These are phyloP conservation scores for Wickerhamia fluorescens DNA, from an alignment of 805 yeast genomes.

Conservation along the genomic window DNA sequence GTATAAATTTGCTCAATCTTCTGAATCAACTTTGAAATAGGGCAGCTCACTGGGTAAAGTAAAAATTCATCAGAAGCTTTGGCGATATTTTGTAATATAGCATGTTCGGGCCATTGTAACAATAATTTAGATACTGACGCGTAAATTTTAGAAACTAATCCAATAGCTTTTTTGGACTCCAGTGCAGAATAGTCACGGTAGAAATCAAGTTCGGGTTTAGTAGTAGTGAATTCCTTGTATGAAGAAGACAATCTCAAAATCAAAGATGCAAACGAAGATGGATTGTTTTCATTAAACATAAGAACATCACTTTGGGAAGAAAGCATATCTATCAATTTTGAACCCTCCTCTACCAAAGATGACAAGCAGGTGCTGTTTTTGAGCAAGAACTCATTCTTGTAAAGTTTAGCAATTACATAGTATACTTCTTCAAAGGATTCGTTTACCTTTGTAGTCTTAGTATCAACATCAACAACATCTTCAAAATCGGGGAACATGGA, in stretches of 20 bases:
- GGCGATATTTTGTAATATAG: constrained; percentile 64
- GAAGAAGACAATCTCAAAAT: constrained; percentile 13
- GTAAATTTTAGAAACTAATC: constrained; percentile 27
- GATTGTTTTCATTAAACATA: constrained; percentile 8
- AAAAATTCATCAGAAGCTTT: constrained; percentile 63
- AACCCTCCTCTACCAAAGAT: constrained; percentile 36
- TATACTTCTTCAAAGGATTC: constrained; percentile 39
- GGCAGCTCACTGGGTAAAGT: constrained; percentile 53
- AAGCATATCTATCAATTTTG: constrained; percentile 11
- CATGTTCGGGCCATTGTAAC: constrained; percentile 90
- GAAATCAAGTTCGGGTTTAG: constrained; percentile 35
- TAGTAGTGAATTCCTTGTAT: constrained; percentile 11
- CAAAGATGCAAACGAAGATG: constrained; percentile 16
- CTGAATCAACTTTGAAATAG: constrained; percentile 70
- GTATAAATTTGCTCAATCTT: constrained; percentile 85
- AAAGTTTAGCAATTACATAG: constrained; percentile 41
- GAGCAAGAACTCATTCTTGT: constrained; percentile 35
- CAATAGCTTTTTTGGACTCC: constrained; percentile 58
- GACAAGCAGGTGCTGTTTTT: constrained; percentile 10
- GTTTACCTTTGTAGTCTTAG: constrained; percentile 9
- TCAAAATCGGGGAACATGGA: constrained; percentile 85
- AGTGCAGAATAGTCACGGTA: constrained; percentile 54
- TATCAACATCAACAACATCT: constrained; percentile 41
- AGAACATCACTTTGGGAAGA: constrained; percentile 7
- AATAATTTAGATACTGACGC: constrained; percentile 38